Base-by-base conservation (phyloP, 768 basidiomycete species). In the Lentinus tigrinus region DNA sequence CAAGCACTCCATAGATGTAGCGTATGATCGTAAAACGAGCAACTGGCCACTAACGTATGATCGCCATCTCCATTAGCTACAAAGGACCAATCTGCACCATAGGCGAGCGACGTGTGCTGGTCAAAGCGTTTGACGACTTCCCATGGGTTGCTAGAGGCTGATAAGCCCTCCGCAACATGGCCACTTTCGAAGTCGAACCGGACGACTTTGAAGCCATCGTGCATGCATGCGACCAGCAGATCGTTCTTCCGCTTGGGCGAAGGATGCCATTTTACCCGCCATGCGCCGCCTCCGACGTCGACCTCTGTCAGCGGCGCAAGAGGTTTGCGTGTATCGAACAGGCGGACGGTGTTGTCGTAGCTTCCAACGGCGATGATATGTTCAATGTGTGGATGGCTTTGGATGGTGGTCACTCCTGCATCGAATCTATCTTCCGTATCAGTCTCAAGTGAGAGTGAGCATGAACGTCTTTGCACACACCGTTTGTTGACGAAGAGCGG, bases 221-320 rank as follows among this genome's bases (percentile, higher is more conserved):
- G 95, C 97, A 98, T 99, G 68, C 91, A 94, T 0, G 95, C 97
- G n/a, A 94, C 85, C 19, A 98, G 81, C 2, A 98, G 78, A 66
- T 95, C 91, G 37, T 81, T 66, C 61, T 79, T 81, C 44, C 94
- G 81, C n/a, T 67, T 63, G 2, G 78, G 62, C 4, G 81, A 82
- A 7, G 95, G 94, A 72, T 98, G 94, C 93, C 95, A 99, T 71
- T 96, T 95, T 57, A 93, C 86, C 17, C 97, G 83, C 97, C 97
- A 99, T 11, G 85, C 91, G 3, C 97, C 97, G 13, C 97, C 97
- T 11, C 93, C 93, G 3, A 93, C 85, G 56, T 88, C 80, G 24
- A 81, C 82, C 48, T 80, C 74, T 0, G 74, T 68, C 13, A 98
- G 62, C 0, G 91, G 84, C 3, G 69, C 69, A 4, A 78, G 68